phyloP scores from a whole-genome alignment of 176 grass and related monocot genomes.

The Oryza nivara region DNA sequence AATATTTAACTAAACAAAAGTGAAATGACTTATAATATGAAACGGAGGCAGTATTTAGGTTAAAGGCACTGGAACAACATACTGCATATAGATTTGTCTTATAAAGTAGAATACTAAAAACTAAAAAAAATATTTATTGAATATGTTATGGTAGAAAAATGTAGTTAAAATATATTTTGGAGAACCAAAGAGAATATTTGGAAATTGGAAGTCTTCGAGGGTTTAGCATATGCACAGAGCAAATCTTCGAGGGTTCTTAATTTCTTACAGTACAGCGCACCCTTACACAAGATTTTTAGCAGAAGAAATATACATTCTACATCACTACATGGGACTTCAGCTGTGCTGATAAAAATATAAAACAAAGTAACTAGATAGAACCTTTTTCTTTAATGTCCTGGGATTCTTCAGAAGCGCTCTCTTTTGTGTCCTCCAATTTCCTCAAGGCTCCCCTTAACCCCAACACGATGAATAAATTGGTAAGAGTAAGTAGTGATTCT shows the following conservation, averaged over 20 bases:
- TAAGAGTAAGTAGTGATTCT: conserved; percentile 85
- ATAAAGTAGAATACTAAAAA: no score
- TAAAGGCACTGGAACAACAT: no score
- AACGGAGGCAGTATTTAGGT: no score
- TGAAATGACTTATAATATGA: no score
- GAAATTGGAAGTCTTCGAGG: no score
- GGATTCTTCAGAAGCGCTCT: conserved; percentile 42
- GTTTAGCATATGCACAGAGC: background rate
- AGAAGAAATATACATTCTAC: background rate
- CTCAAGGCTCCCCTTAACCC: conserved; percentile 74
- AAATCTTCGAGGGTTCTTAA: background rate
- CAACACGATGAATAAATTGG: conserved; percentile 83
- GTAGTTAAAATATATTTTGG: no score
- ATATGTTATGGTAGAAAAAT: no score
- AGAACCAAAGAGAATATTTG: no score
- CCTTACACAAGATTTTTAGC: background rate
- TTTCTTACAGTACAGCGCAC: background rate
- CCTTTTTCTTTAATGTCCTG: conserved; percentile 62
- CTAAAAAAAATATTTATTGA: no score
- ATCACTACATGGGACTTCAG: background rate
- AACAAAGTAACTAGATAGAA: conserved; percentile 56
- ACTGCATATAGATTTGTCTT: no score
- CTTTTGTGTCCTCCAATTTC: conserved; percentile 56
- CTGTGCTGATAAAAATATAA: background rate
- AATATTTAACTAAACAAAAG: no score